phyloP scores from a whole-genome alignment of 1,284 basidiomycete genomes.

The Puccinia novopanici region DNA sequence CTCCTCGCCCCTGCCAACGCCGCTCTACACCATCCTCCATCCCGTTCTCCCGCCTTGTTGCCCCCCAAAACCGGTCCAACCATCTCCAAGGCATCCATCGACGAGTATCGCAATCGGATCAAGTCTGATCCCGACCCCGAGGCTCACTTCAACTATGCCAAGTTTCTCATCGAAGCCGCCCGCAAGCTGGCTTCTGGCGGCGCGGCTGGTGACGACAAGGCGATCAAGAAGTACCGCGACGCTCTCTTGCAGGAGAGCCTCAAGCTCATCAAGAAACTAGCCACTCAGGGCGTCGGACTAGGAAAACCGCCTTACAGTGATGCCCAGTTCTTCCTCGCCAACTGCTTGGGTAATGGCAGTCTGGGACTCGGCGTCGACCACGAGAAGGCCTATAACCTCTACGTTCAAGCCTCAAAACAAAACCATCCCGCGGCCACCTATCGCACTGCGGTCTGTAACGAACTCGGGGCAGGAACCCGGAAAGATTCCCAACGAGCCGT shows the following conservation, averaged over 20 bases:
- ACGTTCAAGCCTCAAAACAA: constrained; percentile 94
- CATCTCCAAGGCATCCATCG: constrained; percentile 89
- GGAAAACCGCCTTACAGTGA: constrained; percentile 75
- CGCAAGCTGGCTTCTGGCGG: constrained; percentile 66
- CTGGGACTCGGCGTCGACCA: constrained; percentile 93
- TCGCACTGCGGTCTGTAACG: constrained; percentile 97
- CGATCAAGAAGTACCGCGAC: constrained; percentile 78
- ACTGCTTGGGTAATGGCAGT: constrained; percentile 92
- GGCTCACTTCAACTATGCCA: constrained; percentile 95
- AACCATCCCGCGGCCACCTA: constrained; percentile 94
- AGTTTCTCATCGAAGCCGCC: constrained; percentile 98
- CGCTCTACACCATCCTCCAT: neutral
- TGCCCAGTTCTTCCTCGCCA: constrained; percentile 98
- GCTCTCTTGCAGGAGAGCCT: constrained; percentile 81
- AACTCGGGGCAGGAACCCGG: constrained; percentile 97
- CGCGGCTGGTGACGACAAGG: constrained; percentile 59
- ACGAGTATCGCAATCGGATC: constrained; percentile 93
- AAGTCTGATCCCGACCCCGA: constrained; percentile 97
- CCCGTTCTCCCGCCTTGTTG: constrained; percentile 12
- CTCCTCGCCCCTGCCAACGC: neutral
- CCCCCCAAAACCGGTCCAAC: constrained; percentile 56
- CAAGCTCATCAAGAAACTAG: constrained; percentile 86
- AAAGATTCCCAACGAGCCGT: constrained; percentile 83
- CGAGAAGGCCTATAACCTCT: constrained; percentile 96
- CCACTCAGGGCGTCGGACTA: constrained; percentile 70